A percentile compares a stretch with the other conserved stretches of the same genome.
Conservation (phyloP, 352 stramenopile genomes). For the Pythium sukuiense region DNA sequence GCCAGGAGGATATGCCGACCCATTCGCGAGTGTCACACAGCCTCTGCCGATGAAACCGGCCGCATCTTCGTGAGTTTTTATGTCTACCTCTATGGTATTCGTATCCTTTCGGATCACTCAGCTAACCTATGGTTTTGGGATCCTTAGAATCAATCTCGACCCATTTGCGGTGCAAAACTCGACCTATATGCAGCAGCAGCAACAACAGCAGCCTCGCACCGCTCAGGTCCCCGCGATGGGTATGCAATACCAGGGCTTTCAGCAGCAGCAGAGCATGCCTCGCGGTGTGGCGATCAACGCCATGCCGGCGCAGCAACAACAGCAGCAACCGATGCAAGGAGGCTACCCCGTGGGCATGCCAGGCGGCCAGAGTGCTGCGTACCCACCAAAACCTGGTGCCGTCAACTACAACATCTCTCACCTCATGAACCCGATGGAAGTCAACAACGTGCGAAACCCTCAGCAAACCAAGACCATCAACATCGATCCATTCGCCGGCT, state of each 20-base stretch:
- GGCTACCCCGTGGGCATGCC: background rate
- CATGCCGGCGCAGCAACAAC: constrained; percentile 21
- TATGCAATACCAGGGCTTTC: constrained; percentile 16
- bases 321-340: constrained; percentile 11
- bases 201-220: constrained; percentile 1
- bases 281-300: constrained; percentile 3
- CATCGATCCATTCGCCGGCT: constrained; percentile 76
- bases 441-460: constrained; percentile 42
- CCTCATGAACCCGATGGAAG: constrained; percentile 75
- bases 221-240: background rate
- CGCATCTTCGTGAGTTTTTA: constrained; percentile 24
- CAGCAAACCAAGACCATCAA: constrained; percentile 71
- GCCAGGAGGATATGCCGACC: constrained; percentile 53
- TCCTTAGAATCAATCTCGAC: constrained; percentile 48
- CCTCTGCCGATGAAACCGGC: constrained; percentile 45
- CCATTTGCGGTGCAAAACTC: constrained; percentile 37
- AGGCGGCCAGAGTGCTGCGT: background rate
- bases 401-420: constrained; percentile 86
- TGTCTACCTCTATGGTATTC: background rate
- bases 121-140: background rate
- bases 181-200: constrained; percentile 19
- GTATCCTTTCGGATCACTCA: no score
- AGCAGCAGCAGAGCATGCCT: constrained; percentile 14
- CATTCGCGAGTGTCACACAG: constrained; percentile 52
- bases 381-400: constrained; percentile 19